Percentiles rank a stretch among this genome's conserved stretches.
These are phyloP conservation scores for Fusarium proliferatum DNA, from an alignment of 2,329 filamentous ascomycete species.

Conservation along the genomic window DNA sequence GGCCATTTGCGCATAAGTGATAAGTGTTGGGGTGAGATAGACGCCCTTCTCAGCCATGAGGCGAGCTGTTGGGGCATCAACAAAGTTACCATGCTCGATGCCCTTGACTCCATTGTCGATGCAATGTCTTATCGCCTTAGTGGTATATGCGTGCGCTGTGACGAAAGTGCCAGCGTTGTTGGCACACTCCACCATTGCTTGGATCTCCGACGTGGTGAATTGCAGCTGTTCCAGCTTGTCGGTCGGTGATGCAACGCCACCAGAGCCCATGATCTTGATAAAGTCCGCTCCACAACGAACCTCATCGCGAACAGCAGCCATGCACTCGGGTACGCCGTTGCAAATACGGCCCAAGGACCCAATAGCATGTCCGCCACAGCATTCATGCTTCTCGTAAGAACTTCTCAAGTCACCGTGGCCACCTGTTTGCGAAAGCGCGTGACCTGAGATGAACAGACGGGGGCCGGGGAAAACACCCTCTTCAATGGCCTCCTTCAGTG, in stretches of 20 bases:
- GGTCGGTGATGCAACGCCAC: neutral
- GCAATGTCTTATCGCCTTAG: slow-evolving; percentile 63
- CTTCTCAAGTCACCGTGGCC: slow-evolving; percentile 65
- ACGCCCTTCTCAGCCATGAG: slow-evolving; percentile 2
- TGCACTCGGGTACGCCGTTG: neutral
- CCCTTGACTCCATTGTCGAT: slow-evolving; percentile 20
- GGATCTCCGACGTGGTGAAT: neutral
- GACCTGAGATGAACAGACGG: slow-evolving; percentile 64
- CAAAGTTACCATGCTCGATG: slow-evolving; percentile 5
- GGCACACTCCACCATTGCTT: neutral
- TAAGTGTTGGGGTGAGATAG: neutral
- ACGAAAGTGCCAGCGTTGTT: neutral
- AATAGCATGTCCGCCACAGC: slow-evolving; percentile 56
- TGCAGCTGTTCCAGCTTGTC: slow-evolving; percentile 1
- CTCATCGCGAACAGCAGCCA: neutral
- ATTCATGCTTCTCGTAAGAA: slow-evolving; percentile 51
- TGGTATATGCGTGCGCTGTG: slow-evolving; percentile 21
- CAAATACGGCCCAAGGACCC: slow-evolving; percentile 48
- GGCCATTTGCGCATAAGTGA: neutral
- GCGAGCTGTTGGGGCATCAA: neutral
- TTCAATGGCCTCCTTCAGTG: slow-evolving; percentile 65
- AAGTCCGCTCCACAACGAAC: neutral
- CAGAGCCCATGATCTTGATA: slow-evolving; percentile 2
- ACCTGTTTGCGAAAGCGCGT: slow-evolving; percentile 66
- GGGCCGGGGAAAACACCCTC: slow-evolving; percentile 65